phyloP scores from a whole-genome alignment of 441 rosid species.

The Eruca vesicaria region DNA sequence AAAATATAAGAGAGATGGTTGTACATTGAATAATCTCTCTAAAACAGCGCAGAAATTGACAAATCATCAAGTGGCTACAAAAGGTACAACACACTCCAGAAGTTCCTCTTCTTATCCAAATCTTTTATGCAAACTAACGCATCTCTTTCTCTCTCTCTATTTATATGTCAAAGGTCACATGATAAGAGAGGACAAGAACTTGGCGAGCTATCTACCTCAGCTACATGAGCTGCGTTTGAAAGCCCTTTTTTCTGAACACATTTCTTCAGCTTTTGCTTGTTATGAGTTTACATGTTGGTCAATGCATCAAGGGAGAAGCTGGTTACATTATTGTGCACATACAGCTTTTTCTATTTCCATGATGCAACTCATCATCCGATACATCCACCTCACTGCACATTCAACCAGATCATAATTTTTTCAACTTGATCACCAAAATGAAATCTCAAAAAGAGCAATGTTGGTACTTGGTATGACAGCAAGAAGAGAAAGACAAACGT shows the following conservation, averaged over 20 bases:
- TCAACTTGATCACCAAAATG: neutral
- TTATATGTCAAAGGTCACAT: conserved; percentile 4
- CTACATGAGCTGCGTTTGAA: neutral
- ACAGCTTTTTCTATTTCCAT: conserved; percentile 69
- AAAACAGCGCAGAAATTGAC: conserved; percentile 19
- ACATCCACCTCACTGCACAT: conserved; percentile 69
- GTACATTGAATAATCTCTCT: conserved; percentile 16
- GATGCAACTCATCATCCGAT: conserved; percentile 69
- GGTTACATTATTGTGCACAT: conserved; percentile 76
- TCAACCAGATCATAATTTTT: conserved; percentile 10
- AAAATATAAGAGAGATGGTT: conserved; percentile 16
- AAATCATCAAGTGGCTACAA: conserved; percentile 33
- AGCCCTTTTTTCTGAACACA: neutral
- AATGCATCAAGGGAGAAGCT: neutral
- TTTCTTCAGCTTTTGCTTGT: neutral
- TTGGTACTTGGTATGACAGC: neutral
- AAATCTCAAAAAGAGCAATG: neutral
- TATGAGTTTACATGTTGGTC: neutral
- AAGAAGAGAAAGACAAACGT: neutral
- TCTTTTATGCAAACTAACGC: neutral
- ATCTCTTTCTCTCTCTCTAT: neutral
- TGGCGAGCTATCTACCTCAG: neutral
- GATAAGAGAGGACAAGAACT: conserved; percentile 4
- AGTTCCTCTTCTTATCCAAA: conserved; percentile 32
- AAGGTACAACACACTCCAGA: conserved; percentile 31